Evolutionary conservation across 176 grass and related monocot species (phyloP).

Genomic region (Olyra latifolia): DNA sequence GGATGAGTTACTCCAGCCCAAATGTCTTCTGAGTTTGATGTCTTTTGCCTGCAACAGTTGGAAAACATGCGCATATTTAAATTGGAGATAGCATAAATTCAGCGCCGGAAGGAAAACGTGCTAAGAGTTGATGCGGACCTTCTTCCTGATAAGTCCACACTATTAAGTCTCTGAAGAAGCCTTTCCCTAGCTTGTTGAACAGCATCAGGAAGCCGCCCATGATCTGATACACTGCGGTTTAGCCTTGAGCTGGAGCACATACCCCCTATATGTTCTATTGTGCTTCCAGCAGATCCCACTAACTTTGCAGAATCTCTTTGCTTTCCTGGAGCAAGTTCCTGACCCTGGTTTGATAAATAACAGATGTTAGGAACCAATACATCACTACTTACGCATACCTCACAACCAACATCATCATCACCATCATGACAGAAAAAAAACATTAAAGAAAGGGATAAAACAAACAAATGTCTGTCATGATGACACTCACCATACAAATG

Average conservation of each 20-base stretch:
- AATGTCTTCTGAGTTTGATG: conserved; percentile 9
- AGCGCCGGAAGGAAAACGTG: not conserved
- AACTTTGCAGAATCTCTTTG: conserved; percentile 24
- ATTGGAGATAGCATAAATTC: not conserved
- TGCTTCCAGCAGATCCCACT: conserved; percentile 13
- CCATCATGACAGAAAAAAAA: not conserved
- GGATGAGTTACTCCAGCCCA: not conserved
- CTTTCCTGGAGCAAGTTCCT: conserved; percentile 34
- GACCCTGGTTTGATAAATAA: conserved; percentile 4
- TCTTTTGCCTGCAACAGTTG: conserved; percentile 35
- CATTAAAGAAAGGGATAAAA: not conserved
- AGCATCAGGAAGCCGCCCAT: conserved; percentile 62
- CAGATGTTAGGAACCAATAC: not conserved
- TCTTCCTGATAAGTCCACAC: conserved; percentile 56
- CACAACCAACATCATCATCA: not conserved
- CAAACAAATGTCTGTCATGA: conserved; percentile 6
- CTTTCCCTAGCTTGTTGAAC: conserved; percentile 71
- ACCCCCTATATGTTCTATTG: not conserved
- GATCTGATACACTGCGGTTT: conserved; percentile 33
- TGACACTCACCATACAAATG: not conserved
- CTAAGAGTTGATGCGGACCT: conserved; percentile 10
- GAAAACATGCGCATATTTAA: not conserved
- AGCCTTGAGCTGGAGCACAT: not conserved
- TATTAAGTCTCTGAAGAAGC: conserved; percentile 62
- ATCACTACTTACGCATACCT: not conserved